phyloP scores from a whole-genome alignment of 2,329 filamentous ascomycete species.

The Fusarium globosum region DNA sequence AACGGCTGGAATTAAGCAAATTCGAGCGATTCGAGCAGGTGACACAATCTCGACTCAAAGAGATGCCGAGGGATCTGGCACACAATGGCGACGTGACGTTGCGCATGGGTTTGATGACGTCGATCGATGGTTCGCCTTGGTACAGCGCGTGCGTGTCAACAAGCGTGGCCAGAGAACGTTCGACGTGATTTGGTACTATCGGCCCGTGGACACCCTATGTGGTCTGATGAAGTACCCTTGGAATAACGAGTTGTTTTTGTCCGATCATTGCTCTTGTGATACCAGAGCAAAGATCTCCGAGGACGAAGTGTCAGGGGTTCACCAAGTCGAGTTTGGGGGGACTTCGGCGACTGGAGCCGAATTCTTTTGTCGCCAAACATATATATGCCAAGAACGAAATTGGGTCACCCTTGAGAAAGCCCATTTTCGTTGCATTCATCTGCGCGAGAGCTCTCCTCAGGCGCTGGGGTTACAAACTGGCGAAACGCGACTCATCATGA shows the following conservation, averaged over 20 bases:
- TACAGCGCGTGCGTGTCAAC: conserved; percentile 64
- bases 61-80: conserved; percentile 58
- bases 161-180: conserved; percentile 57
- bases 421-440: conserved; percentile 66
- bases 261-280: conserved; percentile 78
- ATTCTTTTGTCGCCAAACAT: conserved; percentile 78
- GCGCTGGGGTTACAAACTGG: conserved; percentile 57
- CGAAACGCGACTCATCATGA: conserved; percentile 67
- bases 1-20: conserved; percentile 37
- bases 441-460: conserved; percentile 25
- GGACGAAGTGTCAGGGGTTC: conserved; percentile 66
- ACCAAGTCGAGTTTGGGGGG: conserved; percentile 68
- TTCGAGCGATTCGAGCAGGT: conserved; percentile 54
- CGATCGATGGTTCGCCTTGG: conserved; percentile 76
- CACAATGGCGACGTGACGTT: conserved; percentile 66
- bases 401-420: conserved; percentile 68
- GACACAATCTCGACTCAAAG: conserved; percentile 62
- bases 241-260: conserved; percentile 79
- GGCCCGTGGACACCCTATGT: conserved; percentile 76
- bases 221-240: conserved; percentile 74
- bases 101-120: conserved; percentile 56
- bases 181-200: conserved; percentile 80
- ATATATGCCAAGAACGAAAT: conserved; percentile 66
- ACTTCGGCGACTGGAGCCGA: conserved; percentile 59
- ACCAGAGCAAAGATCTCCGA: conserved; percentile 60